Evolutionary conservation across 2,329 filamentous ascomycete genomes (phyloP), one percentile per base, ranked within the genome.

Genomic region (Hymenoscyphus albidus): DNA sequence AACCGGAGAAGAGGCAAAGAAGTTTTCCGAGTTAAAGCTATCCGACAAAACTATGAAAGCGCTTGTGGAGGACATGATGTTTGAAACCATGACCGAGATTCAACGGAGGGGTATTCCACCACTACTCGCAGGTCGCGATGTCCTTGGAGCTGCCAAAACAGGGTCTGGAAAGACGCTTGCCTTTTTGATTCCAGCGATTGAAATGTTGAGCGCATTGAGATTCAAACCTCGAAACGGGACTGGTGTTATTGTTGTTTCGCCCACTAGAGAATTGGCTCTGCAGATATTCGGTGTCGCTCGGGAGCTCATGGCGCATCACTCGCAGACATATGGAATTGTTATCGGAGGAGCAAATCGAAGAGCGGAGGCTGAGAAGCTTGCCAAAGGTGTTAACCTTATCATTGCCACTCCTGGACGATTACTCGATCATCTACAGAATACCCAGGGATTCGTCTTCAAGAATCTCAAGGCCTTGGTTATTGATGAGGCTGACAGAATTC

Each of bases 221-320:
- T 98, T 97, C 84, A 98, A 98, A 82, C 94, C 93, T 22, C 84
- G 94, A 74, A 97, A 97, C 77, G 94, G 90, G 67, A 94, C 92
- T 58, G 95, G 95, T 74, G 94, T 94, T 63, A 90, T 98, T 70
- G 87, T 98, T 22, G 90, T 98, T 39, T 95, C 93, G 12, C 94
- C 94, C 0, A 99, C 95, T 0, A 87, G 95, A 75, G 95, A 99
- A 80, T 80, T 98, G 66, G 95, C 95, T 0, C 85, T 98, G 44
- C 95, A 98, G 77, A 98, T 98, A 69, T 98, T 97, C 73, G 93
- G 93, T 67, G 95, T 98, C 38, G 95, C 94, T 0, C 83, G 93
- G 65, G 94, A 98, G 79, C 85, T 99, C 62, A 93, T 98, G 89
- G 88, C 88, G 70, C 86, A 93, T 77, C 93, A 98, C 80, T 94